These are phyloP conservation scores for Lepiota venenata DNA, from an alignment of 768 basidiomycete species.

Conservation along the genomic window DNA sequence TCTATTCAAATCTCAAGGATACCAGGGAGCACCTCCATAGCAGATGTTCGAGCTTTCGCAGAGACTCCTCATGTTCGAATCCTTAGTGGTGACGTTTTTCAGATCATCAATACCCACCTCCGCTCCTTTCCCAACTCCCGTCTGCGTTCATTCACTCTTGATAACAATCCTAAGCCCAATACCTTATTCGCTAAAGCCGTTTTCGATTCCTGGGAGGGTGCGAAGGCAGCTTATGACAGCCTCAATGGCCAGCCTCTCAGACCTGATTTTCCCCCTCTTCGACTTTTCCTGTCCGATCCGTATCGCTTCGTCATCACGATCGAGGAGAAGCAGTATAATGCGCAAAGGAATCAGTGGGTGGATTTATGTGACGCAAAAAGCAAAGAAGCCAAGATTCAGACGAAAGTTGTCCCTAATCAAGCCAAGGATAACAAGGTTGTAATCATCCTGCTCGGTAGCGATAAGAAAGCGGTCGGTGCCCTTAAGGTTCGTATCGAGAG, in stretches of 20 bases:
- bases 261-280: constrained; percentile 29
- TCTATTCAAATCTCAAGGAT: constrained; percentile 7
- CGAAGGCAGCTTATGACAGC: constrained; percentile 33
- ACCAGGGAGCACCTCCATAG: not conserved
- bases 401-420: constrained; percentile 29
- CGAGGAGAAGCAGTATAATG: constrained; percentile 43
- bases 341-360: constrained; percentile 50
- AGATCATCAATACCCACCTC: constrained; percentile 4
- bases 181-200: constrained; percentile 31
- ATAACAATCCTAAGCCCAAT: not conserved
- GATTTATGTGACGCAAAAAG: constrained; percentile 35
- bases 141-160: constrained; percentile 6
- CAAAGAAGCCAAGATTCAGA: constrained; percentile 17
- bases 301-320: constrained; percentile 49
- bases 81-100: constrained; percentile 1
- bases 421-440: constrained; percentile 22
- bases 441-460: constrained; percentile 46
- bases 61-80: not conserved
- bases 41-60: constrained; percentile 2
- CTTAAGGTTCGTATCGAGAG: constrained; percentile 60
- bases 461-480: constrained; percentile 49
- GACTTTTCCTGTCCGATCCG: constrained; percentile 42
- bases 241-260: constrained; percentile 30
- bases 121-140: not conserved
- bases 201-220: constrained; percentile 48